Percentiles rank a stretch among this genome's conserved stretches.
These are phyloP conservation scores for Priceomyces haplophilus DNA, from an alignment of 805 yeast species.

Conservation along the genomic window DNA sequence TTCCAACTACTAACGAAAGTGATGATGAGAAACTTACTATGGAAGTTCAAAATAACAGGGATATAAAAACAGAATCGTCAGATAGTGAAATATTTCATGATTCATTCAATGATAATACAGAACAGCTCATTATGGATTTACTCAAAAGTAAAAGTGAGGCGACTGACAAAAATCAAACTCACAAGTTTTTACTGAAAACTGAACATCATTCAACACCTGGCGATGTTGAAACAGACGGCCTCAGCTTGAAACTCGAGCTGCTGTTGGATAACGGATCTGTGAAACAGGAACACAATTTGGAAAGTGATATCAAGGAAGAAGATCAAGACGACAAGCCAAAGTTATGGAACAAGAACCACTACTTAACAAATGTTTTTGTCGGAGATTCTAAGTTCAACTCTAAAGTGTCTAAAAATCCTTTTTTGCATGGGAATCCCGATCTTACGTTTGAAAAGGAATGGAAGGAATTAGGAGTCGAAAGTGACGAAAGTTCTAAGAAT, in stretches of 20 bases:
- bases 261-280: no score
- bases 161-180: not conserved
- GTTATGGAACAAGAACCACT: not conserved
- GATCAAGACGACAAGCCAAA: not conserved
- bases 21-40: constrained; percentile 10
- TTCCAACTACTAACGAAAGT: constrained; percentile 18
- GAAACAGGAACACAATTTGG: not conserved
- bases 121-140: constrained; percentile 40
- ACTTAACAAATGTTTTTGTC: not conserved
- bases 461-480: not conserved
- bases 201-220: not conserved
- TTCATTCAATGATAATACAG: constrained; percentile 34
- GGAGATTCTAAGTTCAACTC: not conserved
- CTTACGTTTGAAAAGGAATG: not conserved
- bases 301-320: not conserved
- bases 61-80: not conserved
- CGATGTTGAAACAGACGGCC: not conserved
- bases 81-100: constrained; percentile 20
- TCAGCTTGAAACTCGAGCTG: not conserved
- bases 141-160: constrained; percentile 19
- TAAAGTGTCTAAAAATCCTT: not conserved
- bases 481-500: not conserved
- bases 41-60: constrained; percentile 1
- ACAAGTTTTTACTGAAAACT: not conserved
- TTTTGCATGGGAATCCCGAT: not conserved